Conservation (phyloP, 371 early-diverging fungal genomes). For the Mucor piriformis region DNA sequence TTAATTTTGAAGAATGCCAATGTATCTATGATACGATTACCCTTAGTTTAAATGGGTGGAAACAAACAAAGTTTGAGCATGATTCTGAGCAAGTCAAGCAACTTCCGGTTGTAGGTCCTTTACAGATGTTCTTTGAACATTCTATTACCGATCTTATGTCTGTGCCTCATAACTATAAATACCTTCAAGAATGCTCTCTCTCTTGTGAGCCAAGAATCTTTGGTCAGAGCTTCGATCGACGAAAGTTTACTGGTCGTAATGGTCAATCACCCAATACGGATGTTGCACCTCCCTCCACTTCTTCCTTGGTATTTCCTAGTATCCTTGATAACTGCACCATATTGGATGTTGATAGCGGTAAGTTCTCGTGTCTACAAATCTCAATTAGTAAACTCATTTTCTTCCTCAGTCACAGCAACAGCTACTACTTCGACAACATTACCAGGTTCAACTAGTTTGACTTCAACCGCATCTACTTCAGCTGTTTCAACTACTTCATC, state of each 20-base stretch:
- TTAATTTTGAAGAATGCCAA: constrained; percentile 51
- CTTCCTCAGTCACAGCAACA: background rate
- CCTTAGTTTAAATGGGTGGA: constrained; percentile 31
- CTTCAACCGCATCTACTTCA: background rate
- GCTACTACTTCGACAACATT: background rate
- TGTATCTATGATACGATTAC: constrained; percentile 42
- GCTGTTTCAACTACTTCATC: background rate
- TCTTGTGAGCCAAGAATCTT: constrained; percentile 62
- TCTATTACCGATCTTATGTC: constrained; percentile 40
- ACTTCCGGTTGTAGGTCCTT: constrained; percentile 24
- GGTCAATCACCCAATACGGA: background rate
- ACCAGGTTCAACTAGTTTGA: background rate
- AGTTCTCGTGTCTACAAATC: background rate
- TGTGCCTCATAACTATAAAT: constrained; percentile 49
- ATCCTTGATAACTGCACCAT: constrained; percentile 44
- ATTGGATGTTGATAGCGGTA: constrained; percentile 26
- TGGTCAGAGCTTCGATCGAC: constrained; percentile 50
- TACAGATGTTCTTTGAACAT: constrained; percentile 49
- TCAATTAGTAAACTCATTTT: background rate
- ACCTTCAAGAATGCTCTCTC: constrained; percentile 57
- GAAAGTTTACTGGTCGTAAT: background rate
- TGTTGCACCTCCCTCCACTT: constrained; percentile 33
- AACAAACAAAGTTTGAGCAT: background rate
- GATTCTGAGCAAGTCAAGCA: background rate
- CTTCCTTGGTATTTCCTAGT: constrained; percentile 50